Conservation (phyloP, 148 eudicot genomes). For the Persicaria tinctoria region DNA sequence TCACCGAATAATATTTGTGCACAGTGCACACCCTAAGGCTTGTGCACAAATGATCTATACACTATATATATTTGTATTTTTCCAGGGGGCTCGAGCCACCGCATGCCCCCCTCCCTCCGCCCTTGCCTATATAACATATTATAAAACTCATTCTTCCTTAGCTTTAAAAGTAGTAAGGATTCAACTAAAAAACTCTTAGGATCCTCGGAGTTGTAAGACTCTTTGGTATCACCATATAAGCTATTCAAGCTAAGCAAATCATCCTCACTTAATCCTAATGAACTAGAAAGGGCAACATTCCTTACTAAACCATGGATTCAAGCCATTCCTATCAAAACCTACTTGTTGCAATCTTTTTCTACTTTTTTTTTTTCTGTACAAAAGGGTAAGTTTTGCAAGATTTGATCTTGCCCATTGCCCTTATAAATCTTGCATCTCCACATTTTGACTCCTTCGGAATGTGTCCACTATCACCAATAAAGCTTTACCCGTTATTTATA, state of each 20-base stretch:
- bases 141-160: conserved; percentile 32
- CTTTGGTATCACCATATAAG: conserved; percentile 65
- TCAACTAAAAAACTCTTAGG: conserved; percentile 33
- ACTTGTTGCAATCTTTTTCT: conserved; percentile 27
- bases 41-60: too few relatives aligned
- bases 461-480: conserved; percentile 28
- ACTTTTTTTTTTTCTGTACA: conserved; percentile 28
- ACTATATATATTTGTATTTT: too few relatives aligned
- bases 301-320: conserved; percentile 25
- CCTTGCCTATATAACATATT: conserved; percentile 38
- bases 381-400: conserved; percentile 30
- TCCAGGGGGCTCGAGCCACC: too few relatives aligned
- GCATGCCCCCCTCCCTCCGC: conserved; percentile 68
- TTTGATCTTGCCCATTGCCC: conserved; percentile 41
- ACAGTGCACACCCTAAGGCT: too few relatives aligned
- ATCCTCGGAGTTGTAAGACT: conserved; percentile 55
- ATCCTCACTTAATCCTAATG: conserved; percentile 37
- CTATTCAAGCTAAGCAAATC: conserved; percentile 52
- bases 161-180: conserved; percentile 67
- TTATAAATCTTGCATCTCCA: conserved; percentile 33
- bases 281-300: conserved; percentile 23
- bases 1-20: too few relatives aligned
- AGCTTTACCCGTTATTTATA: conserved; percentile 49
- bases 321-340: conserved; percentile 25
- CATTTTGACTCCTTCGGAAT: conserved; percentile 41